Evolutionary conservation across 495 filamentous ascomycete species (phyloP).

Genomic region (Penicillium diatomitis): DNA sequence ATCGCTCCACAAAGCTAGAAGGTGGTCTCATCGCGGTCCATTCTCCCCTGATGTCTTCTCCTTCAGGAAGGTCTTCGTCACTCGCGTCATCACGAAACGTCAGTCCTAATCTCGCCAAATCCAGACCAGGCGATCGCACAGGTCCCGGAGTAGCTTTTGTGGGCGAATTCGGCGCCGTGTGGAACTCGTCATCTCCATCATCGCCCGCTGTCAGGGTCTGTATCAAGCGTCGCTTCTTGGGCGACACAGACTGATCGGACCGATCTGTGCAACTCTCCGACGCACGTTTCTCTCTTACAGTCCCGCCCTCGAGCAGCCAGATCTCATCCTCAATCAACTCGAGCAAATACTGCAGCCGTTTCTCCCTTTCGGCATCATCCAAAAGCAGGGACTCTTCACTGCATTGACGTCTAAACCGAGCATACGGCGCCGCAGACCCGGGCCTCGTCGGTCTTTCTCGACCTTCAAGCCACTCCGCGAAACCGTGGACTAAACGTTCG

Average conservation of each 20-base stretch:
- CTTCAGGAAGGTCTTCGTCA: background rate
- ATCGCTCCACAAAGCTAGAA: slow-evolving; percentile 11
- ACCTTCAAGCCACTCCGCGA: slow-evolving; percentile 19
- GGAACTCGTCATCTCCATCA: slow-evolving; percentile 28
- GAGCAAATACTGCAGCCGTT: slow-evolving; percentile 16
- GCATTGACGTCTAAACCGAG: background rate
- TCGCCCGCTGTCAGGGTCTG: slow-evolving; percentile 11
- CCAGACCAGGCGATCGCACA: background rate
- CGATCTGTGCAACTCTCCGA: background rate
- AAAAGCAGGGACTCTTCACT: background rate
- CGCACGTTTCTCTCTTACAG: background rate
- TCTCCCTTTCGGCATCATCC: slow-evolving; percentile 8
- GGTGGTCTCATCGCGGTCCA: slow-evolving; percentile 2
- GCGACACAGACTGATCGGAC: background rate
- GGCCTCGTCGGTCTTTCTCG: background rate
- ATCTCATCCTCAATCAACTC: slow-evolving; percentile 22
- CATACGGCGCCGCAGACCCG: background rate
- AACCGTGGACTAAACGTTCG: slow-evolving; percentile 9
- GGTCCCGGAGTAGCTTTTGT: slow-evolving; percentile 5
- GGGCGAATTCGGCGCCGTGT: slow-evolving; percentile 34
- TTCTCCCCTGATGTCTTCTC: background rate
- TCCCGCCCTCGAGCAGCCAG: slow-evolving; percentile 1
- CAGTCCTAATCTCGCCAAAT: background rate
- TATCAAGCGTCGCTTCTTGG: slow-evolving; percentile 20
- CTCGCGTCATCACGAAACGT: background rate